Percentiles rank a stretch among this genome's conserved stretches.
Evolutionary conservation across 2,329 filamentous ascomycete species (phyloP).

Genomic region (Pseudogymnoascus sp.): DNA sequence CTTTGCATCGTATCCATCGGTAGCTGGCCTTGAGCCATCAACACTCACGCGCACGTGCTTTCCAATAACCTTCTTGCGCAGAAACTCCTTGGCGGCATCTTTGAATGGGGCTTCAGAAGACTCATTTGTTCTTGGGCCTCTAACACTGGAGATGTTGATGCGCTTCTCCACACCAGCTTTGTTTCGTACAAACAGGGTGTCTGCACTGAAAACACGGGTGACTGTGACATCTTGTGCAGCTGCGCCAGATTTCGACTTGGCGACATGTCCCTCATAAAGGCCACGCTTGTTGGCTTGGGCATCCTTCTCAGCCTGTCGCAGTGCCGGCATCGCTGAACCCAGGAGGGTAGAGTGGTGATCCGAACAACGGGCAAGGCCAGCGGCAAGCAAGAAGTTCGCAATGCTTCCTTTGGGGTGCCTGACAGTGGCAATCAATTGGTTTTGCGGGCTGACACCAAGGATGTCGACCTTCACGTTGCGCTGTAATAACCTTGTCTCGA

Average conservation of each 20-base stretch:
- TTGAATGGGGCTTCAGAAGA: constrained; percentile 80
- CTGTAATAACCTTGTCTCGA: constrained; percentile 79
- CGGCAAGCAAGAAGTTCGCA: constrained; percentile 79
- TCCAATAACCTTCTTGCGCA: constrained; percentile 88
- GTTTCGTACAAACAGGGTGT: constrained; percentile 78
- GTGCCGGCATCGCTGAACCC: constrained; percentile 75
- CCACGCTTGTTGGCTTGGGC: constrained; percentile 72
- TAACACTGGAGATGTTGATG: constrained; percentile 84
- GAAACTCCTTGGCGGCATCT: constrained; percentile 91
- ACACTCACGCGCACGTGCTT: constrained; percentile 88
- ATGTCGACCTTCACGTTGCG: constrained; percentile 75
- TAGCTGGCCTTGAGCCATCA: constrained; percentile 83
- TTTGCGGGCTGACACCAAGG: constrained; percentile 80
- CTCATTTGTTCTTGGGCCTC: constrained; percentile 84
- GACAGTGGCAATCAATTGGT: constrained; percentile 80
- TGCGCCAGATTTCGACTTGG: constrained; percentile 53
- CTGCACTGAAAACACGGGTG: constrained; percentile 75
- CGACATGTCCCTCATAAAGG: constrained; percentile 73
- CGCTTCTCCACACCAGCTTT: constrained; percentile 82
- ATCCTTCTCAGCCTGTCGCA: constrained; percentile 78
- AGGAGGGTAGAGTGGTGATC: constrained; percentile 94
- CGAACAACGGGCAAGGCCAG: constrained; percentile 83
- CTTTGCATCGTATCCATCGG: constrained; percentile 84
- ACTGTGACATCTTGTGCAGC: constrained; percentile 73
- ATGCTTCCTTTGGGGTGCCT: constrained; percentile 89